These are phyloP conservation scores for Erysimum pusillum DNA, from an alignment of 441 rosid species.

Conservation along the genomic window DNA sequence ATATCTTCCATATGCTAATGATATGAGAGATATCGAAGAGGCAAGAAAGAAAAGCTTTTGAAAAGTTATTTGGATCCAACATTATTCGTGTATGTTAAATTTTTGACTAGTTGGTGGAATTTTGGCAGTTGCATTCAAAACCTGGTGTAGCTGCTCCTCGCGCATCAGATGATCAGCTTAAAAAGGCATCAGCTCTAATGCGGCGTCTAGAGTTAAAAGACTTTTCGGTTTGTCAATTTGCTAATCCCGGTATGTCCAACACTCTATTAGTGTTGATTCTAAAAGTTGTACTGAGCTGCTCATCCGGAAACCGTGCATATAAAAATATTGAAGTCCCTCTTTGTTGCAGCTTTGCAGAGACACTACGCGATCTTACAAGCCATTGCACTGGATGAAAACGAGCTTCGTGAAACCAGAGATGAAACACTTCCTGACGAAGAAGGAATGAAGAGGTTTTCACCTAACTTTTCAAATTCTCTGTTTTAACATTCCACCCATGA, in stretches of 20 bases:
- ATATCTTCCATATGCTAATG: conserved; percentile 90
- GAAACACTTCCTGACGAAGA: conserved; percentile 93
- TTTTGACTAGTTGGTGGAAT: conserved; percentile 35
- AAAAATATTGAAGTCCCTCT: conserved; percentile 7
- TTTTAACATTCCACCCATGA: conserved; percentile 6
- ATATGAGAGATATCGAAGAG: conserved; percentile 86
- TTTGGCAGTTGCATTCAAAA: conserved; percentile 63
- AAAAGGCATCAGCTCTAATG: conserved; percentile 73
- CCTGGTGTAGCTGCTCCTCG: conserved; percentile 59
- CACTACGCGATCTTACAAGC: conserved; percentile 93
- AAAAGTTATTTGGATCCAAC: conserved; percentile 37
- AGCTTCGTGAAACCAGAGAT: conserved; percentile 71
- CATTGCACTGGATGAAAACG: conserved; percentile 87
- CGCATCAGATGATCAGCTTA: conserved; percentile 79
- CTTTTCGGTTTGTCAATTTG: conserved; percentile 60
- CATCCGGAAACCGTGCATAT: neutral
- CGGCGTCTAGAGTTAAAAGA: conserved; percentile 76
- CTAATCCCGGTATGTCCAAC: conserved; percentile 60
- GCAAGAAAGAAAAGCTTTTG: conserved; percentile 50
- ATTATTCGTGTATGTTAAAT: conserved; percentile 32
- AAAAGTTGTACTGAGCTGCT: conserved; percentile 12
- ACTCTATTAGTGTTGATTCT: conserved; percentile 11
- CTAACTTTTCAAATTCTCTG: neutral
- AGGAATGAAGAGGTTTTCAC: conserved; percentile 77
- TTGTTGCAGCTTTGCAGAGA: conserved; percentile 86